A percentile compares a stretch with the other conserved stretches of the same genome.
Conservation (phyloP, 768 basidiomycete species). For the Tylopilus sp. region DNA sequence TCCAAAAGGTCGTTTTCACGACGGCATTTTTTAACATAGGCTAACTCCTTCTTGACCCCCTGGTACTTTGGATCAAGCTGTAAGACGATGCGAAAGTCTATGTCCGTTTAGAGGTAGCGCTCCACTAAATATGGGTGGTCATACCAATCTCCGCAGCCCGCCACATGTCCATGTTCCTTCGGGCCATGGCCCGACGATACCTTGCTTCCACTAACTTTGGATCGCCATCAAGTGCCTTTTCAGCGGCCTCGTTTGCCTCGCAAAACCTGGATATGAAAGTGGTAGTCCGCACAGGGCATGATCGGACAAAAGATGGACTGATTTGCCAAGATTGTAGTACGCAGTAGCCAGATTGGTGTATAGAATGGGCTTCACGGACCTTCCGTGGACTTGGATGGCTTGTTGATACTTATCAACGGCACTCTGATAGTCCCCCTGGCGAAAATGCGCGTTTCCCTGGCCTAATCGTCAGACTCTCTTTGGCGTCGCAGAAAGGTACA, state of each 20-base stretch:
- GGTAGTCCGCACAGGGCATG: background rate
- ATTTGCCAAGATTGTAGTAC: slow-evolving; percentile 40
- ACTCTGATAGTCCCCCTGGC: slow-evolving; percentile 35
- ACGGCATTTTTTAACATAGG: slow-evolving; percentile 2
- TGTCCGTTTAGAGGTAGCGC: background rate
- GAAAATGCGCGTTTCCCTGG: slow-evolving; percentile 43
- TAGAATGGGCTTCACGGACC: slow-evolving; percentile 30
- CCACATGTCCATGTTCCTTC: slow-evolving; percentile 20
- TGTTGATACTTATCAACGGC: slow-evolving; percentile 35
- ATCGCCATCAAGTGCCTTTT: slow-evolving; percentile 24
- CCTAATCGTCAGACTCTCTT: slow-evolving; percentile 8
- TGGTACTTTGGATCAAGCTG: slow-evolving; percentile 22
- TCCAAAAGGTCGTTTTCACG: background rate
- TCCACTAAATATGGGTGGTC: background rate
- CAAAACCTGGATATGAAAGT: slow-evolving; percentile 12
- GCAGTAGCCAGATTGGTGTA: slow-evolving; percentile 41
- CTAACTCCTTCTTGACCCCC: slow-evolving; percentile 2
- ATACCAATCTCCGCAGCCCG: slow-evolving; percentile 18
- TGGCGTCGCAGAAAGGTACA: background rate
- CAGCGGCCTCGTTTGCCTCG: slow-evolving; percentile 27
- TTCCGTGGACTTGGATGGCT: slow-evolving; percentile 37
- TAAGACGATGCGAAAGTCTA: slow-evolving; percentile 28
- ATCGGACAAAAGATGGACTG: background rate
- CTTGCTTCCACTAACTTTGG: slow-evolving; percentile 32
- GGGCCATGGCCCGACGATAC: slow-evolving; percentile 32